Evolutionary conservation across 1,284 basidiomycete species (phyloP).

Genomic region (Cutaneotrichosporon cutaneum): DNA sequence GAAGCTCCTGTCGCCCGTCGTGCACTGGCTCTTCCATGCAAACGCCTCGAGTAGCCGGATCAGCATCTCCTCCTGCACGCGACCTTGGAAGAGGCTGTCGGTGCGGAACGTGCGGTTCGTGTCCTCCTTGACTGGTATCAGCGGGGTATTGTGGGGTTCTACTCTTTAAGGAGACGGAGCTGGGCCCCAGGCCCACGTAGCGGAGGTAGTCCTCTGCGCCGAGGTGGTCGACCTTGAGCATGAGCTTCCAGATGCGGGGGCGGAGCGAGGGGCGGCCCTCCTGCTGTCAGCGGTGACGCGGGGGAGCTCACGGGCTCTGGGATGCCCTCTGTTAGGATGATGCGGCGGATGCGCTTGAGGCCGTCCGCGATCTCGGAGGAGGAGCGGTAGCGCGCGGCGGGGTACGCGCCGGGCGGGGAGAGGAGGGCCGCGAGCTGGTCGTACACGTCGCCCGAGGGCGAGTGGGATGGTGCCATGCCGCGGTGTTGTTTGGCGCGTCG

Average conservation of each 20-base stretch:
- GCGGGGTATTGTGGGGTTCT: conserved; percentile 40
- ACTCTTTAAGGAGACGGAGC: conserved; percentile 84
- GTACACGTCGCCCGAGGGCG: conserved; percentile 25
- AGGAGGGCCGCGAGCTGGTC: conserved; percentile 36
- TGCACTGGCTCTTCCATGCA: conserved; percentile 85
- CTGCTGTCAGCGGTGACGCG: conserved; percentile 14
- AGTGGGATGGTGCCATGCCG: not conserved
- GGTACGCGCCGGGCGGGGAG: conserved; percentile 22
- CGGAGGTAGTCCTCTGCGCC: conserved; percentile 72
- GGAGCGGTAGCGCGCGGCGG: conserved; percentile 59
- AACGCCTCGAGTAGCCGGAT: conserved; percentile 92
- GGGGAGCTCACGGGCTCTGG: conserved; percentile 55
- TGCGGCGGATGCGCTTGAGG: conserved; percentile 68
- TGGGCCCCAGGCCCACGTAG: conserved; percentile 79
- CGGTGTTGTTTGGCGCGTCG: not conserved
- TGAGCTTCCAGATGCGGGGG: conserved; percentile 78
- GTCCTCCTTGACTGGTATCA: conserved; percentile 56
- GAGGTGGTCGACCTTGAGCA: conserved; percentile 74
- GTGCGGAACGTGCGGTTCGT: conserved; percentile 82
- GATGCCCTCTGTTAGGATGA: conserved; percentile 85
- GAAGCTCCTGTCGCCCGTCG: conserved; percentile 9
- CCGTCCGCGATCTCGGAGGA: conserved; percentile 72
- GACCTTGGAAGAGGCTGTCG: conserved; percentile 89
- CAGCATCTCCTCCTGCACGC: conserved; percentile 94
- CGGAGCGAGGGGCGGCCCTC: conserved; percentile 41